A percentile compares a stretch with the other conserved stretches of the same genome.
These are phyloP conservation scores for Polyporus arcularius DNA, from an alignment of 768 basidiomycete genomes.

Conservation along the genomic window DNA sequence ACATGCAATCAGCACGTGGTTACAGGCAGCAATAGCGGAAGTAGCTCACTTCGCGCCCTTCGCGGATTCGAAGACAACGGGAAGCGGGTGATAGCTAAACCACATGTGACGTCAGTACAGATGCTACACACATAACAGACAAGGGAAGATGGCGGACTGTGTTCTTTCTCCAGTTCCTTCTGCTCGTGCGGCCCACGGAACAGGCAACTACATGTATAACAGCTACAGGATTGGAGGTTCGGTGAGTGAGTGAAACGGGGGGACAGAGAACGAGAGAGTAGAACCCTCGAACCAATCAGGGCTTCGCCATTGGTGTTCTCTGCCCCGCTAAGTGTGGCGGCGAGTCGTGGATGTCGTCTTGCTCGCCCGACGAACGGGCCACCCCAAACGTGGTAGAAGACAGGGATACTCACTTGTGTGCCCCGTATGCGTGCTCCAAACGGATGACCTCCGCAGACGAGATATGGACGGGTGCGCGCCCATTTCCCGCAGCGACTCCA, in stretches of 20 bases:
- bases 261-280: conserved; percentile 1
- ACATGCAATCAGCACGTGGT: neutral
- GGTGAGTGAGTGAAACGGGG: conserved; percentile 3
- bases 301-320: conserved; percentile 3
- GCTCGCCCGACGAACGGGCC: conserved; percentile 1
- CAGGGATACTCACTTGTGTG: conserved; percentile 74
- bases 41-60: conserved; percentile 82
- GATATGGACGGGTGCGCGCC: conserved; percentile 31
- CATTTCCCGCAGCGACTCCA: conserved; percentile 12
- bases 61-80: conserved; percentile 90
- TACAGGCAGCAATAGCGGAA: conserved; percentile 35
- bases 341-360: neutral
- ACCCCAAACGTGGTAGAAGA: neutral
- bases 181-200: conserved; percentile 7
- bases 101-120: conserved; percentile 12
- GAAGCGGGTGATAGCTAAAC: conserved; percentile 90
- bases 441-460: conserved; percentile 73
- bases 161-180: conserved; percentile 7
- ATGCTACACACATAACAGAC: neutral
- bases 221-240: neutral
- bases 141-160: conserved; percentile 11
- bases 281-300: conserved; percentile 3
- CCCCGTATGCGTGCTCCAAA: conserved; percentile 80
- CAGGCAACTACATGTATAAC: conserved; percentile 2
- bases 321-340: neutral